Evolutionary conservation across 768 basidiomycete species (phyloP).

Genomic region (Leccinum boreale): DNA sequence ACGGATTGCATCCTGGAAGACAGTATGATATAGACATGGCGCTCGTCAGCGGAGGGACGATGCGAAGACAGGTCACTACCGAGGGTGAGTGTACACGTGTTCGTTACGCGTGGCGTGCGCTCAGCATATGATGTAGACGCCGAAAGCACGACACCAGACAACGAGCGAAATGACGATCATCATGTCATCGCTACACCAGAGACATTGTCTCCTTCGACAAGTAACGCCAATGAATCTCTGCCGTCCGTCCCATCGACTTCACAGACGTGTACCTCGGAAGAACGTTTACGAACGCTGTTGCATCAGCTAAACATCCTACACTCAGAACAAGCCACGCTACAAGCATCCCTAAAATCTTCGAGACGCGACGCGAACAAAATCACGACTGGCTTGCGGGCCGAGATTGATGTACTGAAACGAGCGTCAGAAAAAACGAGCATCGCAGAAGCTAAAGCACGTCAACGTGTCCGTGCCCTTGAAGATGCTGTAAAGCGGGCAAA

Average conservation of each 20-base stretch:
- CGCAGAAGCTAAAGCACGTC: conserved; percentile 75
- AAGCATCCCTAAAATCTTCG: conserved; percentile 67
- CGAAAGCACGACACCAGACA: conserved; percentile 20
- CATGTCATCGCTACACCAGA: conserved; percentile 10
- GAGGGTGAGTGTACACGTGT: conserved; percentile 43
- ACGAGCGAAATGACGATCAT: conserved; percentile 22
- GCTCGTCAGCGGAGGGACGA: conserved; percentile 60
- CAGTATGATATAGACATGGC: conserved; percentile 89
- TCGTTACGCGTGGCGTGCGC: conserved; percentile 1
- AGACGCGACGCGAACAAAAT: conserved; percentile 82
- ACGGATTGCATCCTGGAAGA: conserved; percentile 82
- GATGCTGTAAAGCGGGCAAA: conserved; percentile 83
- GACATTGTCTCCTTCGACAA: conserved; percentile 25
- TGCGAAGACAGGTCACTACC: conserved; percentile 66
- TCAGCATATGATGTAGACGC: conserved; percentile 14
- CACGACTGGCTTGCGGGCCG: conserved; percentile 73
- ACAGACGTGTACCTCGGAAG: conserved; percentile 52
- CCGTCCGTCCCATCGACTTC: conserved; percentile 25
- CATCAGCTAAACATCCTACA: conserved; percentile 61
- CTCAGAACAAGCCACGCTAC: conserved; percentile 65
- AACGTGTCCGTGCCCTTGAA: conserved; percentile 84
- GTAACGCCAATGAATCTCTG: conserved; percentile 16
- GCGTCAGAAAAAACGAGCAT: conserved; percentile 76
- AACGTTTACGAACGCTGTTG: conserved; percentile 62
- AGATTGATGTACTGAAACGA: conserved; percentile 82